Conservation (phyloP, 208 protist genomes). For the Acanthamoeba sp. region DNA sequence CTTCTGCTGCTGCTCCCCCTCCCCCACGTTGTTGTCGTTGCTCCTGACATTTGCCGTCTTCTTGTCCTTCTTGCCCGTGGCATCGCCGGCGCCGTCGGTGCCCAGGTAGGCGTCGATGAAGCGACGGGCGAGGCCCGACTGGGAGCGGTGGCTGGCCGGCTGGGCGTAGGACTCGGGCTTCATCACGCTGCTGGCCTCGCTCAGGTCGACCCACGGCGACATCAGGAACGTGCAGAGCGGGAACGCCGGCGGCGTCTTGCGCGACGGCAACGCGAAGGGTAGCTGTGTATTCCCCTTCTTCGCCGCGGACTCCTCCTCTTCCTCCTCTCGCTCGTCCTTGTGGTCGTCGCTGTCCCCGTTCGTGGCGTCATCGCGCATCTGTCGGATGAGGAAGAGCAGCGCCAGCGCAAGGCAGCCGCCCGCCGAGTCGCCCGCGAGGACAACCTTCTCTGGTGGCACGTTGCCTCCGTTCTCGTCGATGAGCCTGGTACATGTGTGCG, state of each 20-base stretch:
- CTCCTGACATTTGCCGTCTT: not conserved
- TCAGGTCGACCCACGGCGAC: conserved; percentile 73
- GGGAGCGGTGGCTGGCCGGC: not conserved
- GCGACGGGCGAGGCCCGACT: conserved; percentile 58
- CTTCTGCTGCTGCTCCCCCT: not conserved
- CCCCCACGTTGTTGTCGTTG: not conserved
- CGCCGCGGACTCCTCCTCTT: not conserved
- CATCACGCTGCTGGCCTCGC: conserved; percentile 60
- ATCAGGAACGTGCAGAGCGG: conserved; percentile 59
- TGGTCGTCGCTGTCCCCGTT: not conserved
- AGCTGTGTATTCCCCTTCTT: not conserved
- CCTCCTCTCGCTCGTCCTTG: not conserved
- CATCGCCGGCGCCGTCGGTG: not conserved
- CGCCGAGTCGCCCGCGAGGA: conserved; percentile 63
- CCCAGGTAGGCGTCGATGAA: conserved; percentile 61
- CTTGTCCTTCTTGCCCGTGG: not conserved
- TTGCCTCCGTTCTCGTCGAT: conserved; percentile 54
- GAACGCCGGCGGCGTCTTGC: conserved; percentile 52
- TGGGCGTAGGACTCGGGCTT: conserved; percentile 35
- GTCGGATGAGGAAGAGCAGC: conserved; percentile 46
- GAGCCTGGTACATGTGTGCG: not conserved
- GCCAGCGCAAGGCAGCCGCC: conserved; percentile 50
- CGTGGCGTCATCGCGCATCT: conserved; percentile 44
- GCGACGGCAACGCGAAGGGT: conserved; percentile 27
- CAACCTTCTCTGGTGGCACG: conserved; percentile 43